Base-by-base conservation (phyloP, 2,329 filamentous ascomycete genomes). In the Cytospora schulzeri region DNA sequence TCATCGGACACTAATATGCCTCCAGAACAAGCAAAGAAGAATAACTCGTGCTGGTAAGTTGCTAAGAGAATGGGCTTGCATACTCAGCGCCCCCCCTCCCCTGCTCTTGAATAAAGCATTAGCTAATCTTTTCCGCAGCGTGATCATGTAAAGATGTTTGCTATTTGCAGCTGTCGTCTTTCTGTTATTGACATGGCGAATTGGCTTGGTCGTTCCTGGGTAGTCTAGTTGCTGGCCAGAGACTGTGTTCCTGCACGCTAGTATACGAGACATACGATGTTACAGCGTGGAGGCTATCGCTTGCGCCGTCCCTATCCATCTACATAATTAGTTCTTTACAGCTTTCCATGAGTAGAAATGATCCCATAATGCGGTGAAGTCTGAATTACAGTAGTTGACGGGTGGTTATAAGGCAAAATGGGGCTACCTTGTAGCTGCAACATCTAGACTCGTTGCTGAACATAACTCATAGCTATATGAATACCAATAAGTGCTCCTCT, bases 1-100 rank as follows among this genome's bases (percentile, higher is more conserved):
- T 12, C 33, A 14, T 35, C 2, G 12, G 17, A 33, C 35, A 19
- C 60, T 66, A 35, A 66, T 56, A 31, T 1, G 33, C 35, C 35
- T 55, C 22, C 60, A 84, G 82, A 81, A 76, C 79, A 89, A 83
- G 89, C 89, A 73, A 92, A 92, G 83, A 91, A 91, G 79, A 88
- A 91, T 76, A 92, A 92, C 78, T 90, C 88, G 28, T 92, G 90
- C 84, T 91, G 89, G 65, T 67, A 65, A 62, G 65, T 65, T 1
- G 15, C n/a, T 3, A 11, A 9, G n/a, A 15, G 0, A 24, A 17
- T 14, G 17, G 19, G 22, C 60, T 28, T 41, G 7, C 9, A 35
- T 4, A 22, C 2, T 15, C 5, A n/a, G 31, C 41, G n/a, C n/a
- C 28, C 1, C n/a, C 12, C 2, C 22, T 9, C 6, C n/a, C n/a